Base-by-base conservation (phyloP, 257 asterid species). In the Agastache rugosa region DNA sequence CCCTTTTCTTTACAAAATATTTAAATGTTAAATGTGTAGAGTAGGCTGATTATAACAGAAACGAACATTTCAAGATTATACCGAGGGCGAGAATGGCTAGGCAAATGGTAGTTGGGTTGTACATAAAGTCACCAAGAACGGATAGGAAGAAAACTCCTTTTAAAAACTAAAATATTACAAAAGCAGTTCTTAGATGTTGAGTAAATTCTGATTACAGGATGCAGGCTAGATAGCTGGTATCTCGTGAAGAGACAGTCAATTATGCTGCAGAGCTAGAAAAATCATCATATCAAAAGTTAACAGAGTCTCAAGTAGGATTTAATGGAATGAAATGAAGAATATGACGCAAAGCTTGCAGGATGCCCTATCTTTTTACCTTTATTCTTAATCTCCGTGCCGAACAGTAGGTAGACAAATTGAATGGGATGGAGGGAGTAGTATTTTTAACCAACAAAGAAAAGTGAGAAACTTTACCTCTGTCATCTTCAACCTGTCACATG, bases 401-500 rank as follows among this genome's bases (percentile, higher is more conserved):
- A n/a, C n/a, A n/a, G n/a, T n/a, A n/a, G n/a, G n/a, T n/a, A n/a
- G n/a, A n/a, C n/a, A n/a, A n/a, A n/a, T n/a, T n/a, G n/a, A n/a
- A n/a, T n/a, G n/a, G n/a, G n/a, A n/a, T n/a, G n/a, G n/a, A n/a
- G n/a, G 34, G 2, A 31, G 1, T 31, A 31, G 29, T 25, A 25
- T 25, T 23, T 54, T 39, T 8, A 23, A 58, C 25, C 20, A 12
- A 17, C 65, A 42, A 14, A 27, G 45, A 6, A 45, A 54, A 51
- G 12, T 9, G 74, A 73, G 81, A 60, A n/a, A 14, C 11, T 56
- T 73, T 85, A 93, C 98, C 97, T 93, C 98, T 16, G 82, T 75
- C 79, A 83, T 91, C 89, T 84, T 88, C 88, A 93, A 71, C 50
- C 78, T 85, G 14, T 85, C 86, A 56, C 60, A 58, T 25, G 95